phyloP scores from a whole-genome alignment of 108 stramenopile genomes.

The Pseudonitzschia multiseries region DNA sequence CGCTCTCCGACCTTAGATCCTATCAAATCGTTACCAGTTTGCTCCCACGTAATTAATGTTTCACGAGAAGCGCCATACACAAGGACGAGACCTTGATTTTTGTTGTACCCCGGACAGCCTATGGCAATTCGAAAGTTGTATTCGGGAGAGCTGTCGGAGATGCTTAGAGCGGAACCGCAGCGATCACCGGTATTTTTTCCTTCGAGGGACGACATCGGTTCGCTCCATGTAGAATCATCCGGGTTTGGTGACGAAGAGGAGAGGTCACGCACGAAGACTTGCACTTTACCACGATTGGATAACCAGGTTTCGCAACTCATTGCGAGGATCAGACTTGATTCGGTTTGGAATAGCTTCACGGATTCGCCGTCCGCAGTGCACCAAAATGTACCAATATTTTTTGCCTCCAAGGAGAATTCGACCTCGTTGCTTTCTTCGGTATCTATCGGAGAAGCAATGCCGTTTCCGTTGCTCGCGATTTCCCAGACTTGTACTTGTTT shows the following conservation, averaged over 20 bases:
- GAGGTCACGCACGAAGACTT: constrained; percentile 18
- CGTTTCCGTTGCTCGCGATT: not conserved
- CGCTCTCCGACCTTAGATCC: constrained; percentile 23
- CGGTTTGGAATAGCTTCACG: not conserved
- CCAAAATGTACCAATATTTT: constrained; percentile 11
- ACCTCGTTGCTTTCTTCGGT: not conserved
- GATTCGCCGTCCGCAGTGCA: constrained; percentile 6
- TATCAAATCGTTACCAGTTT: constrained; percentile 23
- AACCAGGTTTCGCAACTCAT: constrained; percentile 13
- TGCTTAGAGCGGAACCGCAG: constrained; percentile 18
- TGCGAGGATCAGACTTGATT: not conserved
- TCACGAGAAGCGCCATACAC: constrained; percentile 15
- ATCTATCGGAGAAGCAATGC: not conserved
- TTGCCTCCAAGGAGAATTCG: not conserved
- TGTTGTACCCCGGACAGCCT: constrained; percentile 20
- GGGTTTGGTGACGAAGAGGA: not conserved
- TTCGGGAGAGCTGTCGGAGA: constrained; percentile 12
- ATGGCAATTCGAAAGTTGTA: constrained; percentile 23
- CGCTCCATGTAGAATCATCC: not conserved
- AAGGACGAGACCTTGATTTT: constrained; percentile 23
- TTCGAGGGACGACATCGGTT: constrained; percentile 1
- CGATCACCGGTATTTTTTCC: constrained; percentile 19
- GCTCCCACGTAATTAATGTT: constrained; percentile 1
- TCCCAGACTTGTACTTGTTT: constrained; percentile 16
- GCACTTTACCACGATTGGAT: constrained; percentile 19